phyloP scores from a whole-genome alignment of 2,329 filamentous ascomycete species.

The Huntiella decipiens region DNA sequence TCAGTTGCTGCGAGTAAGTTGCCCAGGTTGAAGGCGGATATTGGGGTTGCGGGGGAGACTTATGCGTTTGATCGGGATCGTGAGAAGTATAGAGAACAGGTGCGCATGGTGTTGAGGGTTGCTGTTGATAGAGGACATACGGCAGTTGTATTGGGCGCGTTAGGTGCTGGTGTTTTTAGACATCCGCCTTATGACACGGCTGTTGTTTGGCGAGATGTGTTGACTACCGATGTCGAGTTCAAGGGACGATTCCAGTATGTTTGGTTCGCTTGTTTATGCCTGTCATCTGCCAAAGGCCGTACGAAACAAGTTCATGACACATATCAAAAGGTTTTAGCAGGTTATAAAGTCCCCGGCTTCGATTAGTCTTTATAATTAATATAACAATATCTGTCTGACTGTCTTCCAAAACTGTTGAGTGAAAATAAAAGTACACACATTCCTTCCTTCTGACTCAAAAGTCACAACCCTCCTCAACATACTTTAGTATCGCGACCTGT shows the following conservation, averaged over 20 bases:
- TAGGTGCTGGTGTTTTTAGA: slow-evolving; percentile 48
- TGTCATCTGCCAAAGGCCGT: too few relatives aligned
- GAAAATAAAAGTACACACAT: too few relatives aligned
- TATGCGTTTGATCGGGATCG: slow-evolving; percentile 9
- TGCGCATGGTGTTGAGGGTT: slow-evolving; percentile 31
- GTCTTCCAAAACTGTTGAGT: too few relatives aligned
- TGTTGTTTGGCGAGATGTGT: slow-evolving; percentile 39
- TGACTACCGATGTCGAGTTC: slow-evolving; percentile 38
- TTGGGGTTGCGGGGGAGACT: not conserved
- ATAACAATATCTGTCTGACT: too few relatives aligned
- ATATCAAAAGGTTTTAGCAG: too few relatives aligned
- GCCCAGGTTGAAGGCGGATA: slow-evolving; percentile 17
- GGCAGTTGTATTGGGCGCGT: slow-evolving; percentile 44
- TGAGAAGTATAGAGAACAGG: too few relatives aligned
- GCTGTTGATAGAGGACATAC: slow-evolving; percentile 37
- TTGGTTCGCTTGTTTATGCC: slow-evolving; percentile 2
- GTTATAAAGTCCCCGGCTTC: too few relatives aligned
- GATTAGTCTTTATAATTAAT: too few relatives aligned
- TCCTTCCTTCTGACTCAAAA: too few relatives aligned
- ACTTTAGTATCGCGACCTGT: not conserved
- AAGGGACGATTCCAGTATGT: slow-evolving; percentile 36
- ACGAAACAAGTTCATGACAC: too few relatives aligned
- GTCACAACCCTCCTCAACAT: too few relatives aligned
- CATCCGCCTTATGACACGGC: slow-evolving; percentile 47
- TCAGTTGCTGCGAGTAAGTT: slow-evolving; percentile 36